Percentiles rank a stretch among this genome's conserved stretches.
Conservation (phyloP, 306 rosid species). For the Carpinus viminea region DNA sequence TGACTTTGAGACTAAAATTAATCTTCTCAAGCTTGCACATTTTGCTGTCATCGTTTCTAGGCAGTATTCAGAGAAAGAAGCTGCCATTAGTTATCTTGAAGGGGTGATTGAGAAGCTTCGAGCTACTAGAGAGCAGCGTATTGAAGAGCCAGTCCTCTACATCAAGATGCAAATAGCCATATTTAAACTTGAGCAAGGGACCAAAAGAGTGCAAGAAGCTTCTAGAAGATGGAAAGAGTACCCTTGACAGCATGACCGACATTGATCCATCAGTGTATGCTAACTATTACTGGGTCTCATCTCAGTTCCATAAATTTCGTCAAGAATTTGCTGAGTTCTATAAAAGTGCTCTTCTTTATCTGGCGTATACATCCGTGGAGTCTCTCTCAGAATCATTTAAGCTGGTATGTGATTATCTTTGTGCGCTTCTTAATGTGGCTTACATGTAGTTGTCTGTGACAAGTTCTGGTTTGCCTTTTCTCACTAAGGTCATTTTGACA, state of each 20-base stretch:
- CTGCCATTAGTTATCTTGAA: slow-evolving; percentile 83
- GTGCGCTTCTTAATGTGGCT: background rate
- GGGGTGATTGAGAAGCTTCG: slow-evolving; percentile 91
- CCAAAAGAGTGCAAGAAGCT: slow-evolving; percentile 87
- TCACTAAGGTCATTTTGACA: background rate
- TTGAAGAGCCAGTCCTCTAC: slow-evolving; percentile 87
- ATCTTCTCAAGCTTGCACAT: slow-evolving; percentile 99
- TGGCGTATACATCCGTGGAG: slow-evolving; percentile 96
- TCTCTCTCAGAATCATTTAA: slow-evolving; percentile 96
- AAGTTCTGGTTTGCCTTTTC: background rate
- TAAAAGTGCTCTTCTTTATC: slow-evolving; percentile 95
- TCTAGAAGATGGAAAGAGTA: slow-evolving; percentile 88
- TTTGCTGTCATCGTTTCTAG: slow-evolving; percentile 97
- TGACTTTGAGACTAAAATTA: slow-evolving; percentile 96
- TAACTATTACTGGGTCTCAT: slow-evolving; percentile 93
- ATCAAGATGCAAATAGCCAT: slow-evolving; percentile 90
- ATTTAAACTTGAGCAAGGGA: slow-evolving; percentile 88
- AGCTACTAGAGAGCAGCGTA: slow-evolving; percentile 85
- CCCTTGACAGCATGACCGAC: slow-evolving; percentile 97
- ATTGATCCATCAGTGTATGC: slow-evolving; percentile 98
- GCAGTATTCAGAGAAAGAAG: slow-evolving; percentile 91
- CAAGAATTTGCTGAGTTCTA: slow-evolving; percentile 99
- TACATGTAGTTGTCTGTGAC: background rate
- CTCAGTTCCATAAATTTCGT: slow-evolving; percentile 77
- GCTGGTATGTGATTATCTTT: slow-evolving; percentile 58